Conservation (phyloP, 495 filamentous ascomycete genomes). For the Letharia lupina region DNA sequence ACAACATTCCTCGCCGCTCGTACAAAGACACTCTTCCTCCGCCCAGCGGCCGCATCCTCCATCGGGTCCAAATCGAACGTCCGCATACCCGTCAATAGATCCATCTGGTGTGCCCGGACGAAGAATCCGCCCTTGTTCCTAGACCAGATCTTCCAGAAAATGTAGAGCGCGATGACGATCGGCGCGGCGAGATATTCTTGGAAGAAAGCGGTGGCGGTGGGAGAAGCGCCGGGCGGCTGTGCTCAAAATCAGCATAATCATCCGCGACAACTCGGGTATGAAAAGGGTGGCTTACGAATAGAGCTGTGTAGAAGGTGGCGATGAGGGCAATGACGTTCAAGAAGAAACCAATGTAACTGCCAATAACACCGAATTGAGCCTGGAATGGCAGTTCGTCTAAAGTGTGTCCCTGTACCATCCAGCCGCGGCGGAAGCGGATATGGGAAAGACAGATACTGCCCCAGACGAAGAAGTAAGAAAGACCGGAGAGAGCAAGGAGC, state of each 20-base stretch:
- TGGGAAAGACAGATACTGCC: conserved; percentile 63
- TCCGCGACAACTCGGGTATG: neutral
- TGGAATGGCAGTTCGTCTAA: conserved; percentile 64
- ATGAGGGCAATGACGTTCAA: conserved; percentile 54
- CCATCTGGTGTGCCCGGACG: conserved; percentile 21
- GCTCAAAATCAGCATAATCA: conserved; percentile 35
- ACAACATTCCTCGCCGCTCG: conserved; percentile 8
- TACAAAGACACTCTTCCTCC: conserved; percentile 14
- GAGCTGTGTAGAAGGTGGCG: conserved; percentile 47
- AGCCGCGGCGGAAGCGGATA: conserved; percentile 62
- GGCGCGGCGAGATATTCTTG: conserved; percentile 51
- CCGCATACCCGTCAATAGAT: conserved; percentile 23
- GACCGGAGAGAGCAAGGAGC: conserved; percentile 60
- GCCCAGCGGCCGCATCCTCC: conserved; percentile 6
- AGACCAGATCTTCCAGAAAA: conserved; percentile 31
- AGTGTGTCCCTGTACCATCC: conserved; percentile 46
- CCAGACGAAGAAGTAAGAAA: conserved; percentile 63
- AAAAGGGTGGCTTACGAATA: conserved; percentile 33
- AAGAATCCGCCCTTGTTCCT: conserved; percentile 19
- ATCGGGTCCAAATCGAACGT: conserved; percentile 22
- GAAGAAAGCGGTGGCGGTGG: conserved; percentile 52
- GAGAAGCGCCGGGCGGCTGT: conserved; percentile 17
- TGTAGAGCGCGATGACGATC: conserved; percentile 43
- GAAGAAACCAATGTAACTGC: conserved; percentile 56
- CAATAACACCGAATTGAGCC: conserved; percentile 56